Percentiles rank a stretch among this genome's conserved stretches.
These are phyloP conservation scores for Cryptosporidium sp. DNA, from an alignment of 169 alveolate species.

Conservation along the genomic window DNA sequence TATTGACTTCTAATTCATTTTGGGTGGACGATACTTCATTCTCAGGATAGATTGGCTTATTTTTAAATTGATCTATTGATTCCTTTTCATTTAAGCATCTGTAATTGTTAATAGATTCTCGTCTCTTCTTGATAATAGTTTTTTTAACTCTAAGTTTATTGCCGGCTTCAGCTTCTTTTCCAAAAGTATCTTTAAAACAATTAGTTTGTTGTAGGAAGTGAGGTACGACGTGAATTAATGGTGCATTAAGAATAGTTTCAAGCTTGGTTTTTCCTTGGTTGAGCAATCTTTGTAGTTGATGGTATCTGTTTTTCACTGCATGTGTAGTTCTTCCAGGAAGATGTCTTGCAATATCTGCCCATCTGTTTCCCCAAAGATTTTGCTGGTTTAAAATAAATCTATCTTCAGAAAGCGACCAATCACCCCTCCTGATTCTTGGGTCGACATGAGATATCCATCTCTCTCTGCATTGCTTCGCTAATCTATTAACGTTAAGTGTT, in stretches of 20 bases:
- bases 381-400: constrained; percentile 79
- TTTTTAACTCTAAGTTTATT: constrained; percentile 33
- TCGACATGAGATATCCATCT: constrained; percentile 87
- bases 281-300: constrained; percentile 62
- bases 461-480: constrained; percentile 88
- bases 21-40: not conserved
- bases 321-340: constrained; percentile 88
- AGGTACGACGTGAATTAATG: constrained; percentile 59
- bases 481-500: constrained; percentile 77
- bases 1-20: constrained; percentile 4
- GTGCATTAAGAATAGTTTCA: constrained; percentile 69
- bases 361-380: constrained; percentile 84
- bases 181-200: constrained; percentile 15
- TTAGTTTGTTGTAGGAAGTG: constrained; percentile 52
- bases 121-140: constrained; percentile 6
- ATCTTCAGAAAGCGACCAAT: constrained; percentile 86
- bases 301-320: constrained; percentile 84
- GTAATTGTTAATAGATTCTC: not conserved
- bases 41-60: not conserved
- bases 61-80: not conserved
- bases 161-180: constrained; percentile 24
- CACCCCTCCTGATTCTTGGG: constrained; percentile 83
- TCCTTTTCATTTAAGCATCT: constrained; percentile 14
- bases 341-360: constrained; percentile 85
- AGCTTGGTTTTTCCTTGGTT: constrained; percentile 72